These are phyloP conservation scores for Trametes versicolor DNA, from an alignment of 1,284 basidiomycete genomes.

Conservation along the genomic window DNA sequence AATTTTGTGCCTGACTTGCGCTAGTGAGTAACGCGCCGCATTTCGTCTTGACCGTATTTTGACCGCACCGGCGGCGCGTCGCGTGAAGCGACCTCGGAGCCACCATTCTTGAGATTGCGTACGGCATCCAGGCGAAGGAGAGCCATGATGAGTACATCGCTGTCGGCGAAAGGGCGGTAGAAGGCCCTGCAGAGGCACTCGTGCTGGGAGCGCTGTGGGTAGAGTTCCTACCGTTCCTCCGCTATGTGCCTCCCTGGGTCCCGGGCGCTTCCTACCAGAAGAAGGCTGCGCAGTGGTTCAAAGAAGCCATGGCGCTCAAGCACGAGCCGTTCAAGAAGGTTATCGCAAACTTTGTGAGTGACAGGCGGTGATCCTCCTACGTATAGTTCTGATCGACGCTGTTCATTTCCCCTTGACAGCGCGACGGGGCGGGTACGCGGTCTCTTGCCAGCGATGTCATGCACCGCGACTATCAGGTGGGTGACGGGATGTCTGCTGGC, in stretches of 20 bases:
- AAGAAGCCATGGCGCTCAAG: constrained; percentile 22
- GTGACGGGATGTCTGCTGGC: constrained; percentile 4
- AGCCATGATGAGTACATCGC: constrained; percentile 21
- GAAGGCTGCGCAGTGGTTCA: constrained; percentile 49
- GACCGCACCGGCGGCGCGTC: not conserved
- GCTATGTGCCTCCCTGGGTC: constrained; percentile 52
- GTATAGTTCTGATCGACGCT: constrained; percentile 22
- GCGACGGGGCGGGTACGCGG: constrained; percentile 15
- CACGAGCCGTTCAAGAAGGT: constrained; percentile 26
- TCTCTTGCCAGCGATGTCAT: constrained; percentile 23
- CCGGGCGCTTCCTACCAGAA: constrained; percentile 55
- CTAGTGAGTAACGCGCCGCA: constrained; percentile 14
- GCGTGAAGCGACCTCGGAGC: constrained; percentile 24
- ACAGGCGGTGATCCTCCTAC: not conserved
- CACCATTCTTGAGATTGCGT: constrained; percentile 25
- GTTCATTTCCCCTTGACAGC: constrained; percentile 10
- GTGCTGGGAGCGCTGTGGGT: constrained; percentile 34
- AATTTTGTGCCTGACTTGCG: constrained; percentile 24
- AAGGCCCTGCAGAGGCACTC: constrained; percentile 25
- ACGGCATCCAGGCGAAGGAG: constrained; percentile 22
- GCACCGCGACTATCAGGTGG: constrained; percentile 18
- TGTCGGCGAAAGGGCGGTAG: constrained; percentile 24
- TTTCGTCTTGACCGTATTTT: not conserved
- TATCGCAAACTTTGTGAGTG: constrained; percentile 26
- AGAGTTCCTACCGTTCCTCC: constrained; percentile 41